Base-by-base conservation (phyloP, 805 yeast genomes). In the Kodamaea restingae region DNA sequence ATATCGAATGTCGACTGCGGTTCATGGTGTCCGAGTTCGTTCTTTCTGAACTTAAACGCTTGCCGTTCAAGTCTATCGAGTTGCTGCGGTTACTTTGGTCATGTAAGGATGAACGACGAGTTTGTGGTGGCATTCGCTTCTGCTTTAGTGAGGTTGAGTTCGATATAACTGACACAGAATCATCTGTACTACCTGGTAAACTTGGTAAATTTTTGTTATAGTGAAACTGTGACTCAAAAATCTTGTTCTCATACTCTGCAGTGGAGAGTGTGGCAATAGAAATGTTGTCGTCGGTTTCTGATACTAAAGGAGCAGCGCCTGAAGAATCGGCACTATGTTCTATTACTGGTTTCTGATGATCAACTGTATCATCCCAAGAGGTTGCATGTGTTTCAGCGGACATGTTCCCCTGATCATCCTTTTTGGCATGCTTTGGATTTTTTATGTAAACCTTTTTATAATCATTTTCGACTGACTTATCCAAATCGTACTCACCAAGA, bases 401-500 rank as follows among this genome's bases (percentile, higher is more conserved):
- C 17, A 25, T 17, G 8, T 30, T 11, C 15, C 11, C n/a, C 4
- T 12, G 15, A 5, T 17, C 15, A 12, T 27, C 39, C 5, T 15
- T 36, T 15, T 36, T 27, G 18, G 17, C n/a, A 8, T 15, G 17
- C 10, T 21, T 9, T 17, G 22, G 28, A 4, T 34, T 21, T 42
- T 26, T 45, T 35, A 25, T 43, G 27, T 58, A 71, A 4, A 80
- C 87, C 27, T 69, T 58, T 18, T 63, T 60, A 49, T 58, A 77
- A 31, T 73, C 57, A 10, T 49, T 55, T 0, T 44, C 50, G 35
- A 60, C 59, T 18, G 86, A 77, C 42, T 60, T 47, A n/a, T 47
- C 56, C 7, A 35, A 30, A 27, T 84, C 93, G 53, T 81, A 85
- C 52, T 80, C 85, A 28, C 93, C 93, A 14, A 82, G 40, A n/a